Evolutionary conservation across 2,329 filamentous ascomycete species (phyloP).

Genomic region (Stemphylium vesicarium): DNA sequence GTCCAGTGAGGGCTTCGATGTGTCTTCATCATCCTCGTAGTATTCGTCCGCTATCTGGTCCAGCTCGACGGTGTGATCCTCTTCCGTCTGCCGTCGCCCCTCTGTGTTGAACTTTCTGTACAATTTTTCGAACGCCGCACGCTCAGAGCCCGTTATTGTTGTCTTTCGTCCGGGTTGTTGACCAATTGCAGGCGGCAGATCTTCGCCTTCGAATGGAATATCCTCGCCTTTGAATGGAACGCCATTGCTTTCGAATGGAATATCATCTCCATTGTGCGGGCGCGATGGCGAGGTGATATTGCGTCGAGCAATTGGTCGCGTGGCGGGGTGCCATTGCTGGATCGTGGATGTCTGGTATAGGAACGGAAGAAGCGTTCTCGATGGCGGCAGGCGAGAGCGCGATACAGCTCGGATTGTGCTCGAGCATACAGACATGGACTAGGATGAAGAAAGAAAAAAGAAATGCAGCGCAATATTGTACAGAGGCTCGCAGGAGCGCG

Average conservation of each 20-base stretch:
- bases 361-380: slow-evolving; percentile 65
- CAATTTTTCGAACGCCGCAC: slow-evolving; percentile 44
- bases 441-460: neutral
- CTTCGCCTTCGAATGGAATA: slow-evolving; percentile 34
- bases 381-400: slow-evolving; percentile 38
- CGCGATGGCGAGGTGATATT: slow-evolving; percentile 28
- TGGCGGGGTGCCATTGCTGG: slow-evolving; percentile 42
- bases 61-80: slow-evolving; percentile 21
- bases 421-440: slow-evolving; percentile 42
- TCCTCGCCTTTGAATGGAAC: neutral
- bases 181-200: slow-evolving; percentile 24
- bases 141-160: slow-evolving; percentile 46
- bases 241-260: slow-evolving; percentile 19
- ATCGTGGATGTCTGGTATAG: slow-evolving; percentile 76
- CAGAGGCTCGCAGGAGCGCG: neutral
- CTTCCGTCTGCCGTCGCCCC: slow-evolving; percentile 23
- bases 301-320: slow-evolving; percentile 28
- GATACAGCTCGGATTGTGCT: slow-evolving; percentile 40
- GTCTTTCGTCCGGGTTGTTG: slow-evolving; percentile 32
- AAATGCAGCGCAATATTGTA: neutral
- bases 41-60: slow-evolving; percentile 43
- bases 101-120: slow-evolving; percentile 37
- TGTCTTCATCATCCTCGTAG: slow-evolving; percentile 40
- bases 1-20: slow-evolving; percentile 27
- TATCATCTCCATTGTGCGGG: slow-evolving; percentile 15